A percentile compares a stretch with the other conserved stretches of the same genome.
Conservation (phyloP, 2,329 filamentous ascomycete species). For the Coccinonectria pachysandricola region DNA sequence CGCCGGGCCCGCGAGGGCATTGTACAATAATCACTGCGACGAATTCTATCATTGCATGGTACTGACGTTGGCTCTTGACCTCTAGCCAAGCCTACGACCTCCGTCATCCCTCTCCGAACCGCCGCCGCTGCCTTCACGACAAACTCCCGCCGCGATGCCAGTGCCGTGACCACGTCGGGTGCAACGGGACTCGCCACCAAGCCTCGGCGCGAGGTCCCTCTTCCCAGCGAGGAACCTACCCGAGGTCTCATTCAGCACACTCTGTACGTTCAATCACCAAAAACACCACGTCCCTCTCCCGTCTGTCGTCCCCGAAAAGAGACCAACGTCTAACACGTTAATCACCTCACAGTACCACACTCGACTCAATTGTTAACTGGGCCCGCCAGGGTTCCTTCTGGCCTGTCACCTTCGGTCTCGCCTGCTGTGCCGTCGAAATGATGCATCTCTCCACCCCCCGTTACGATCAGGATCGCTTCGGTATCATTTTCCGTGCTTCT, state of each 20-base stretch:
- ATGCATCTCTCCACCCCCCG: constrained; percentile 53
- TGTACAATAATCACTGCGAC: too few relatives aligned
- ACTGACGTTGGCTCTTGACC: too few relatives aligned
- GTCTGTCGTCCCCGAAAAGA: background rate
- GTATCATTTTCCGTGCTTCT: constrained; percentile 57
- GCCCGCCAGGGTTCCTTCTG: constrained; percentile 48
- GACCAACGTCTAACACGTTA: background rate
- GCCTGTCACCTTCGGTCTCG: constrained; percentile 52
- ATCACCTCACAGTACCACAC: constrained; percentile 31
- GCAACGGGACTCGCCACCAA: constrained; percentile 43
- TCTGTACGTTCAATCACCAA: constrained; percentile 50
- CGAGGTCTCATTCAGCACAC: constrained; percentile 79
- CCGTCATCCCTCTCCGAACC: constrained; percentile 53
- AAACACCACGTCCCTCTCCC: background rate
- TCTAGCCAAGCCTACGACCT: constrained; percentile 57
- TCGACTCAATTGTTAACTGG: constrained; percentile 48
- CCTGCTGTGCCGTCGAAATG: constrained; percentile 54
- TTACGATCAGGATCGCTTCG: constrained; percentile 53
- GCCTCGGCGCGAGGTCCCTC: constrained; percentile 59
- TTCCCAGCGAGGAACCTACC: constrained; percentile 68
- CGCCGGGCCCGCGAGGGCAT: too few relatives aligned
- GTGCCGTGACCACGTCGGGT: constrained; percentile 42
- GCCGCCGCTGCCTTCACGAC: constrained; percentile 55
- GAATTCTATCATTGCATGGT: too few relatives aligned
- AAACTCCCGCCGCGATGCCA: constrained; percentile 54